Base-by-base conservation (phyloP, 1,284 basidiomycete species). In the Mycena citricolor region DNA sequence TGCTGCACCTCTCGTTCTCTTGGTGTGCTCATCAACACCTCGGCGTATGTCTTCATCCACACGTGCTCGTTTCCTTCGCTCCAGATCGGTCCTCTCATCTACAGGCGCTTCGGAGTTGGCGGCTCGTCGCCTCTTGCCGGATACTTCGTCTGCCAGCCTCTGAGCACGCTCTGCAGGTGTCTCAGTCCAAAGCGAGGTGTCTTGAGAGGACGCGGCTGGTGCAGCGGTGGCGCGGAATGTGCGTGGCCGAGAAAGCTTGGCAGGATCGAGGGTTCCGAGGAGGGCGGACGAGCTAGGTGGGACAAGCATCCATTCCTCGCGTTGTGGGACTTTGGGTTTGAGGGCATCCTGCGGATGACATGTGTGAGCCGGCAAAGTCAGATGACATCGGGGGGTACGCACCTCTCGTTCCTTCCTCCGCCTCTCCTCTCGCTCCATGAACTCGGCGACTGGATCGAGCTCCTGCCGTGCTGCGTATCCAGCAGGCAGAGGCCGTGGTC, bases 301-400 rank as follows among this genome's bases (percentile, higher is more conserved):
- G 0, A 88, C 84, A 28, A 95, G 74, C 94, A 97, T 97, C 93
- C 93, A 97, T 61, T 94, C 91, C 24, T 94, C 90, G 41, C 94
- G 79, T 61, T 90, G 73, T 22, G 79, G 69, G 32, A 77, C 77
- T 63, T 90, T 88, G 5, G 86, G 86, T 55, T 85, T 82, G 13
- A 70, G 68, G 12, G 79, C 81, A 69, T 88, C 85, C 81, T 86
- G 44, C n/a, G 36, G 22, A 5, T 41, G 47, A 32, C 35, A 17
- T 7, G 10, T 2, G 23, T 36, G 4, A 36, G 17, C 8, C 17
- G 29, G 42, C 36, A 25, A 41, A 24, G 28, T 28, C 31, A 19
- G 19, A 37, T 23, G 42, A n/a, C 30, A 34, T 10, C 3, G 28
- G 29, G 26, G 5, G 11, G 54, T 20, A 54, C 70, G 23, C 44